These are phyloP conservation scores for Hemisphaericaspora xylofermentans DNA, from an alignment of 1,139 yeast species.

Conservation along the genomic window DNA sequence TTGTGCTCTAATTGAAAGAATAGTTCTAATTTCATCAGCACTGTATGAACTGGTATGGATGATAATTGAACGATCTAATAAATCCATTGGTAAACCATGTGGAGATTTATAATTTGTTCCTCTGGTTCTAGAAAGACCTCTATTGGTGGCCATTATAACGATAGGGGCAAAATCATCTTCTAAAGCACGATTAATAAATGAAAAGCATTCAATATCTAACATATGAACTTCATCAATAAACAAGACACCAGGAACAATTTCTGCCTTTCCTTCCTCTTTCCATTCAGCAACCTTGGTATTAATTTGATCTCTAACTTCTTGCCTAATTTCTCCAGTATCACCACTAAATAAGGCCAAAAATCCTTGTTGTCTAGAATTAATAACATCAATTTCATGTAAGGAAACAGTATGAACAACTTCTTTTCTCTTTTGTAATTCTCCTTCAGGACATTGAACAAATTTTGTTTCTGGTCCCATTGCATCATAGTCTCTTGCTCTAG, in stretches of 20 bases:
- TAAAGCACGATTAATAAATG: slow-evolving; percentile 91
- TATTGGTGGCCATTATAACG: slow-evolving; percentile 97
- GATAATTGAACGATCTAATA: slow-evolving; percentile 90
- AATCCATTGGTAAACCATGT: slow-evolving; percentile 93
- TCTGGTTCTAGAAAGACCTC: slow-evolving; percentile 89
- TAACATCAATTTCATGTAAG: slow-evolving; percentile 95
- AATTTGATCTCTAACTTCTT: slow-evolving; percentile 96
- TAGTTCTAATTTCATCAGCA: slow-evolving; percentile 81
- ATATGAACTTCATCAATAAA: slow-evolving; percentile 98
- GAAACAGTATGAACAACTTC: slow-evolving; percentile 96
- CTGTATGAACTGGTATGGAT: slow-evolving; percentile 80
- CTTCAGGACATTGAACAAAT: slow-evolving; percentile 98
- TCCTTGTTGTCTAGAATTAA: slow-evolving; percentile 97
- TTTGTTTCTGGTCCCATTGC: slow-evolving; percentile 99
- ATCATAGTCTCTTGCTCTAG: slow-evolving; percentile 96
- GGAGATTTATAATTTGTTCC: slow-evolving; percentile 95
- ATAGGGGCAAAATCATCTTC: slow-evolving; percentile 97
- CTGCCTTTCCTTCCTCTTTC: slow-evolving; percentile 99
- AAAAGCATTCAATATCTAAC: slow-evolving; percentile 96
- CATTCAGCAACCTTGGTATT: slow-evolving; percentile 97
- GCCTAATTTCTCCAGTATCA: slow-evolving; percentile 95
- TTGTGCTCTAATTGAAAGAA: slow-evolving; percentile 85
- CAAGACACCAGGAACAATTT: slow-evolving; percentile 96
- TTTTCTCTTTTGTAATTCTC: slow-evolving; percentile 93
- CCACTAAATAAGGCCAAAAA: slow-evolving; percentile 94